phyloP scores from a whole-genome alignment of 2,329 filamentous ascomycete species.

The Aspergillus quadrilineatus region DNA sequence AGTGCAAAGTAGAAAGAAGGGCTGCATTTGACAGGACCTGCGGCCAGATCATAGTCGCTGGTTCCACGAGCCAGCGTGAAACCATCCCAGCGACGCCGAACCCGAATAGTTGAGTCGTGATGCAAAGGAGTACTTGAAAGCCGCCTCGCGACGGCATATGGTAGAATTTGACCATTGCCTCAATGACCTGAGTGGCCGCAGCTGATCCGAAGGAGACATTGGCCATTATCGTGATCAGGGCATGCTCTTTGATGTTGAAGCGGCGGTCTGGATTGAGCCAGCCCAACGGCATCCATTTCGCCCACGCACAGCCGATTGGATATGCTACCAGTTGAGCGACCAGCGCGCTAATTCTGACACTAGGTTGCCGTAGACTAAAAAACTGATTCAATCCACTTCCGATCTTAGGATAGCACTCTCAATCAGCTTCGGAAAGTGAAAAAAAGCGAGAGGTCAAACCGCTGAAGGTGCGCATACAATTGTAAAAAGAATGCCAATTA shows the following conservation, averaged over 20 bases:
- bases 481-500: conserved; percentile 39
- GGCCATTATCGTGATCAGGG: conserved; percentile 47
- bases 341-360: conserved; percentile 39
- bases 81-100: conserved; percentile 63
- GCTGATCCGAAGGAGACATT: conserved; percentile 50
- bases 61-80: conserved; percentile 58
- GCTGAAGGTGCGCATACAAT: conserved; percentile 27
- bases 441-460: background rate
- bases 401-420: conserved; percentile 22
- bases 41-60: conserved; percentile 66
- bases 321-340: conserved; percentile 48
- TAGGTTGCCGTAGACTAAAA: conserved; percentile 40
- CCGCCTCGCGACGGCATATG: conserved; percentile 58
- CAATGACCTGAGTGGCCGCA: conserved; percentile 39
- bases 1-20: conserved; percentile 45
- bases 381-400: conserved; percentile 41
- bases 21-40: conserved; percentile 53
- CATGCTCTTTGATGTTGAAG: conserved; percentile 44
- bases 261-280: conserved; percentile 45
- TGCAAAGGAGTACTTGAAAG: conserved; percentile 60
- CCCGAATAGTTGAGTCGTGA: conserved; percentile 63
- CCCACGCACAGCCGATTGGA: conserved; percentile 44
- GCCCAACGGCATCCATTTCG: conserved; percentile 39
- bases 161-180: conserved; percentile 51
- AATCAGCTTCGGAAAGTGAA: conserved; percentile 2